Evolutionary conservation across 108 stramenopile genomes (phyloP), one percentile per base, ranked within the genome.

Genomic region (Craspedostauros australis): DNA sequence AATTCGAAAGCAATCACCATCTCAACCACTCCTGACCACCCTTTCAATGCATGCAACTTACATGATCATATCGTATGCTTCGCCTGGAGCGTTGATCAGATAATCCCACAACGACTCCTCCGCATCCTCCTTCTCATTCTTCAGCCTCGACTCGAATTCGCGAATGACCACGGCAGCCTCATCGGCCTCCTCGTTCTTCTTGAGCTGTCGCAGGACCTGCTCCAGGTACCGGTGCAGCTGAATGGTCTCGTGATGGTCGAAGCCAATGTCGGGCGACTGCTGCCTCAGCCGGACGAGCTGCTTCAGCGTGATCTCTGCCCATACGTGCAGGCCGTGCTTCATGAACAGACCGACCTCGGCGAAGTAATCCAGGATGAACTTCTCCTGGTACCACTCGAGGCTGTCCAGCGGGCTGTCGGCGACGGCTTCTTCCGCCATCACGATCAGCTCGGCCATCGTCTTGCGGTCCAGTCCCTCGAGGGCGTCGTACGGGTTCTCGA

Each of bases 381-480:
- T 87, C 54, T 91, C 89, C 28, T 91, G 89, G 58, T 85, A 85
- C 89, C 89, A 91, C 45, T 91, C 89, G 48, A 91, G 64, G n/a
- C 68, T 79, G 8, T 85, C 86, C 55, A 91, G 54, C 0, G 89
- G 89, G 47, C 82, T 91, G 15, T 75, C 85, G 1, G 86, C 85
- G 1, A 91, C 89, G 1, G 89, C 89, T 50, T 91, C 89, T 68
- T 91, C 89, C 1, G 89, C 77, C 89, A 91, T 91, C 50, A 87
- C 83, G 63, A 91, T 85, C 22, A 91, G 54, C 66, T 91, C 89
- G 1, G 89, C 89, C 79, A 84, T 71, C 12, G 84, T 86, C 76
- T 91, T 91, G 52, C 89, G 76, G 55, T 91, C 89, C 39, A 91
- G 56, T 8, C 85, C 85, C 7, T 79, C 89, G 44, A 91, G 43